These are phyloP conservation scores for Adansonia madagascariensis DNA, from an alignment of 441 rosid species.

Conservation along the genomic window DNA sequence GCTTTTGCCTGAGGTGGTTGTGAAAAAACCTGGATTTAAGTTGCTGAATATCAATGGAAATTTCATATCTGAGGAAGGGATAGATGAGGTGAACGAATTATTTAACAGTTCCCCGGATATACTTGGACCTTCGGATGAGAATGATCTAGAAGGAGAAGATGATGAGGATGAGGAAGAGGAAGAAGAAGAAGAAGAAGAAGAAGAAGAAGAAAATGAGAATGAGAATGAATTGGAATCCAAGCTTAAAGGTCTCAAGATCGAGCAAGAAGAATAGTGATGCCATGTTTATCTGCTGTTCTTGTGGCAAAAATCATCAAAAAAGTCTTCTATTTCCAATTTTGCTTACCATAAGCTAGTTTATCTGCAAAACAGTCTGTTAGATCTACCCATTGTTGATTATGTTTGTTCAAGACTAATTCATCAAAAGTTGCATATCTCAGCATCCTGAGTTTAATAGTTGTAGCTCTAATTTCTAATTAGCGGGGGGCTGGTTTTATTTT, in stretches of 20 bases:
- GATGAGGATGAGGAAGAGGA: conserved; percentile 48
- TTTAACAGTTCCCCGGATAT: conserved; percentile 38
- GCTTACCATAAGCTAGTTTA: conserved; percentile 24
- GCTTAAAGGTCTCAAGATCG: conserved; percentile 64
- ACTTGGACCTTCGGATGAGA: conserved; percentile 61
- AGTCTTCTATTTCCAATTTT: conserved; percentile 5
- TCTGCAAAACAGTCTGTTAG: conserved; percentile 15
- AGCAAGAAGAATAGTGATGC: conserved; percentile 44
- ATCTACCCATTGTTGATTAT: conserved; percentile 24
- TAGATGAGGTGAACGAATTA: conserved; percentile 39
- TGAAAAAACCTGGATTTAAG: conserved; percentile 51
- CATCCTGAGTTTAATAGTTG: conserved; percentile 17
- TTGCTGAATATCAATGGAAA: conserved; percentile 57
- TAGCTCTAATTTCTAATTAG: neutral
- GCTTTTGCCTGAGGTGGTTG: conserved; percentile 52
- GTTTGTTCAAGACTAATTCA: conserved; percentile 12
- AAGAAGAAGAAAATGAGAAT: neutral
- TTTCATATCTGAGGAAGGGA: conserved; percentile 68
- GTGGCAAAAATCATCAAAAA: neutral
- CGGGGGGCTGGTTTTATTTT: conserved; percentile 18
- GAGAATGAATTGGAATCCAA: conserved; percentile 67
- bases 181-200: conserved; percentile 47
- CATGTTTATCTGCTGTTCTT: neutral
- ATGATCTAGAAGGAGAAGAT: conserved; percentile 57
- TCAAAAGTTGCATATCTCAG: neutral